A percentile compares a stretch with the other conserved stretches of the same genome.
Evolutionary conservation across 495 filamentous ascomycete species (phyloP).

Genomic region (Xylaria scruposa): DNA sequence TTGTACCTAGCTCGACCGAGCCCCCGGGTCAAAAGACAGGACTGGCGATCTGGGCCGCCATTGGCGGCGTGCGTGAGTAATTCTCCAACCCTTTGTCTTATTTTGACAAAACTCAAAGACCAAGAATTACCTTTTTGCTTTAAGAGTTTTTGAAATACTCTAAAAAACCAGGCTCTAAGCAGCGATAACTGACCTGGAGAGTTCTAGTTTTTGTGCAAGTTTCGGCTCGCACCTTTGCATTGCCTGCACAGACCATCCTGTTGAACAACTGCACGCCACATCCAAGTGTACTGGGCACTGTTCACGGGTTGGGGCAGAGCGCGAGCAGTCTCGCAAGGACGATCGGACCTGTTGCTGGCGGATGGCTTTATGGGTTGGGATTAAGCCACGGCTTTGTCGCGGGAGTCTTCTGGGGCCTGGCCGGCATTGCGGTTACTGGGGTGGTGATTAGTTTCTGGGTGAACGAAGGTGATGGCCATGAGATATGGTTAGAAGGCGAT

Average conservation of each 20-base stretch:
- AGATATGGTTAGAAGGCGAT: conserved; percentile 71
- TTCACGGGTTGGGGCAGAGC: conserved; percentile 82
- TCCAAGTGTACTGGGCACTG: conserved; percentile 77
- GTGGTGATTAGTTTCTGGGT: conserved; percentile 69
- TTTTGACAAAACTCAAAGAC: background rate
- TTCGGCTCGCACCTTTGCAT: conserved; percentile 79
- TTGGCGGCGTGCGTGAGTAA: conserved; percentile 58
- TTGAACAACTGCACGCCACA: conserved; percentile 86
- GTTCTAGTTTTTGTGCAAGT: conserved; percentile 69
- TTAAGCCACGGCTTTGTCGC: conserved; percentile 74
- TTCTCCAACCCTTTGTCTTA: background rate
- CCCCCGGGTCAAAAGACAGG: conserved; percentile 72
- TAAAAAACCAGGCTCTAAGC: background rate
- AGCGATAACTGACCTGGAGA: background rate
- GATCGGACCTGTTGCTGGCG: conserved; percentile 74
- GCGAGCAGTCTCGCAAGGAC: conserved; percentile 74
- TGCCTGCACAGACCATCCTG: conserved; percentile 78
- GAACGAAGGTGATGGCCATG: conserved; percentile 75
- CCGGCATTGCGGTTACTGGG: conserved; percentile 66
- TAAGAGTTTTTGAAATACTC: background rate
- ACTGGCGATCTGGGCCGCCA: conserved; percentile 68
- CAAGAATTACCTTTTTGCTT: background rate
- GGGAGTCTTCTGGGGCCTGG: conserved; percentile 78
- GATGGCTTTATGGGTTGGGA: conserved; percentile 74
- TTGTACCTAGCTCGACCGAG: conserved; percentile 66